Evolutionary conservation across 768 basidiomycete genomes (phyloP).

Genomic region (Trametes sanguinea): DNA sequence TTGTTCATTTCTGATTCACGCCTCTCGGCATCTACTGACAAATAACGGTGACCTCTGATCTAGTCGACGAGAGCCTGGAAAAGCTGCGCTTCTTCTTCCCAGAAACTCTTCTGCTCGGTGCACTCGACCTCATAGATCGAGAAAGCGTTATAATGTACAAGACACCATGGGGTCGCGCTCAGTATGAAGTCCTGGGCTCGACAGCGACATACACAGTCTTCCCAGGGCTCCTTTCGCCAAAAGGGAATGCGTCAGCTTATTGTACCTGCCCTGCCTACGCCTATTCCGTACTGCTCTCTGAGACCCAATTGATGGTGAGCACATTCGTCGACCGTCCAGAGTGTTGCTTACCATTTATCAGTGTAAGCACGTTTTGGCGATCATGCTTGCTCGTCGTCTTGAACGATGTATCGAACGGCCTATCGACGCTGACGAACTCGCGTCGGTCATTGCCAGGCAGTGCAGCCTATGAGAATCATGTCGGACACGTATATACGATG

Average conservation of each 20-base stretch:
- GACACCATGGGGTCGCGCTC: constrained; percentile 55
- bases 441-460: constrained; percentile 39
- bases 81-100: constrained; percentile 61
- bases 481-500: neutral
- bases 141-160: constrained; percentile 64
- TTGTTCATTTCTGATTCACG: neutral
- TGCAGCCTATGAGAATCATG: constrained; percentile 2
- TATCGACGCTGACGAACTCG: constrained; percentile 50
- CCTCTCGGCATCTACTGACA: neutral
- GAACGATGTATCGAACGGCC: constrained; percentile 52
- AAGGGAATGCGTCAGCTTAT: constrained; percentile 40
- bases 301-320: constrained; percentile 65
- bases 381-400: constrained; percentile 57
- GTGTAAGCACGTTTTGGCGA: constrained; percentile 83
- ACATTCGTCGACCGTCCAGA: neutral
- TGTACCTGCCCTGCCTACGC: constrained; percentile 79
- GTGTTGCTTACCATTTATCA: constrained; percentile 29
- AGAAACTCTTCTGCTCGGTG: constrained; percentile 63
- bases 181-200: constrained; percentile 72
- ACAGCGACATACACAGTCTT: constrained; percentile 62
- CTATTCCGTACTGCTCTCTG: constrained; percentile 59
- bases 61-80: constrained; percentile 55
- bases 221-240: constrained; percentile 38
- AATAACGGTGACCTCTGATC: neutral
- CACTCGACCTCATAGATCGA: constrained; percentile 76